phyloP scores from a whole-genome alignment of 2,329 filamentous ascomycete species.

The Cladosporium colombiae region DNA sequence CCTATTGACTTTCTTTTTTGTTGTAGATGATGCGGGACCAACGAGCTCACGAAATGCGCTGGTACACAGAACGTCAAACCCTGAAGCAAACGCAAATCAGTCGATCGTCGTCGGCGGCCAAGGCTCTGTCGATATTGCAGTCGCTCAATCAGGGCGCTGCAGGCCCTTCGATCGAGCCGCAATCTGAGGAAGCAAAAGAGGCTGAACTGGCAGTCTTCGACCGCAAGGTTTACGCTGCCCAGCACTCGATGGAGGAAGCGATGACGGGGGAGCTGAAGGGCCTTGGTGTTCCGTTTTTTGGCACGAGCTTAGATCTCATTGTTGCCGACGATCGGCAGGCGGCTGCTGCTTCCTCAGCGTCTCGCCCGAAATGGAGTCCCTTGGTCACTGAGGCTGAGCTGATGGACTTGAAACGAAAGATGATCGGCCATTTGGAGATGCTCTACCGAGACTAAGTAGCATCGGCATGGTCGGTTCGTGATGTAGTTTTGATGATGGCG shows the following conservation, averaged over 20 bases:
- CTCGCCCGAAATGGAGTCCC: constrained; percentile 31
- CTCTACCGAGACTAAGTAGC: constrained; percentile 40
- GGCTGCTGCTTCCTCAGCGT: constrained; percentile 4
- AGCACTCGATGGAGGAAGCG: constrained; percentile 59
- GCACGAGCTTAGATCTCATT: constrained; percentile 49
- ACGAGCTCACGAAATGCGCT: constrained; percentile 62
- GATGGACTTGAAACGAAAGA: constrained; percentile 36
- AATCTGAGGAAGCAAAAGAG: constrained; percentile 36
- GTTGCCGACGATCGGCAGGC: constrained; percentile 31
- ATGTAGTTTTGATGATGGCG: not conserved
- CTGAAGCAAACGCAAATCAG: constrained; percentile 37
- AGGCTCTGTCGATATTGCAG: constrained; percentile 37
- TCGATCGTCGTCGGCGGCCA: constrained; percentile 30
- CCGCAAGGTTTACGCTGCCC: constrained; percentile 62
- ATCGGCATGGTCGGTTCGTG: not conserved
- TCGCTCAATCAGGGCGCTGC: constrained; percentile 25
- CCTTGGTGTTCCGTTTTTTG: constrained; percentile 64
- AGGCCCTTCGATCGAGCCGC: constrained; percentile 14
- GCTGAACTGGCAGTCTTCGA: constrained; percentile 62
- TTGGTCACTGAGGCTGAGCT: constrained; percentile 38
- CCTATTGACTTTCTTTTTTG: constrained; percentile 27
- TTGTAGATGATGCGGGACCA: constrained; percentile 62
- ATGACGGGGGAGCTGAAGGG: constrained; percentile 58
- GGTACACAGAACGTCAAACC: constrained; percentile 43
- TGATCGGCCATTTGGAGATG: constrained; percentile 42